Base-by-base conservation (phyloP, 495 filamentous ascomycete species). In the Penicillium riverlandense region DNA sequence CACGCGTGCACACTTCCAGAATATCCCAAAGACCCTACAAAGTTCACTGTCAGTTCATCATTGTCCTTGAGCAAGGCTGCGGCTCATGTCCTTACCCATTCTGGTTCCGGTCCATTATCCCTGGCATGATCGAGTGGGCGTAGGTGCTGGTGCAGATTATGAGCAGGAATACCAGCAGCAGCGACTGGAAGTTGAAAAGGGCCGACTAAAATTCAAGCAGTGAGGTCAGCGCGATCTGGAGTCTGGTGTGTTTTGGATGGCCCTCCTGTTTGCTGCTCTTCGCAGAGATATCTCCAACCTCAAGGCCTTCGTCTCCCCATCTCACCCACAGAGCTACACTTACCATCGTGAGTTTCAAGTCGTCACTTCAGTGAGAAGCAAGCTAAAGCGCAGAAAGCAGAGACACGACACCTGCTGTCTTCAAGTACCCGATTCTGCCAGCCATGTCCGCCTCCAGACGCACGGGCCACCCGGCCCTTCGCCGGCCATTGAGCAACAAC, bases 121-220 rank as follows among this genome's bases (percentile, higher is more conserved):
- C 84, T 0, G 92, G 92, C 63, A 95, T 86, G 40, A 91, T 77
- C 50, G 85, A 83, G 70, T 97, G 92, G 33, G 87, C 78, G 72
- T 97, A 95, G 37, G 92, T 77, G 66, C 84, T 89, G 29, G 92
- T 96, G 72, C 92, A 98, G 59, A 98, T 92, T 48, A 91, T 78
- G 54, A 98, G 86, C 36, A 97, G 82, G 55, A 98, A 83, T 55
- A 95, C 88, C 52, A 96, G 79, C 35, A 98, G 77, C 44, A 96
- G 82, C 41, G 86, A 89, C 59, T 94, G 86, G 75, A 98, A 96
- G 70, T 97, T 96, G 81, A 98, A 97, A 49, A 98, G 82, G 28
- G 94, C 92, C 49, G 91, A 84, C 92, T 96, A 47, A 22, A 52
- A 28, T 52, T 48, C 28, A 45, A 39, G 22, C 22, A 22, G 4